phyloP scores from a whole-genome alignment of 257 asterid genomes.

The Avicennia marina region DNA sequence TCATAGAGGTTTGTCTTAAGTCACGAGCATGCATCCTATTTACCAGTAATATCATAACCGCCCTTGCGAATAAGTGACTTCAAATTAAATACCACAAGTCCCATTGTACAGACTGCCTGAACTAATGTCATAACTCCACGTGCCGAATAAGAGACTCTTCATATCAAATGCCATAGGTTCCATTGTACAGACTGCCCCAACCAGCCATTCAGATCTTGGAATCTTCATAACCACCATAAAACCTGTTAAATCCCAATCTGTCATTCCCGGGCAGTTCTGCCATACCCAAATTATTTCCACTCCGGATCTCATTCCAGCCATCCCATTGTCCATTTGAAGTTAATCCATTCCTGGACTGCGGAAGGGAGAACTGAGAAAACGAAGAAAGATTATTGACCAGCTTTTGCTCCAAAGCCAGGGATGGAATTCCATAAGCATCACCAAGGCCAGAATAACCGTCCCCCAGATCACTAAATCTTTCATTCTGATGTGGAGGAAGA shows the following conservation, averaged over 20 bases:
- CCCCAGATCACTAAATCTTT: conserved; percentile 46
- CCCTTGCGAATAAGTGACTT: conserved; percentile 14
- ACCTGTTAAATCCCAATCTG: conserved; percentile 54
- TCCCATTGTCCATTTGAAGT: conserved; percentile 85
- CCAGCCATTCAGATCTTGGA: conserved; percentile 60
- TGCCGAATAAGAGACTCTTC: conserved; percentile 12
- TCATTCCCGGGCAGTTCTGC: conserved; percentile 68
- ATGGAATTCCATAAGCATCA: conserved; percentile 62
- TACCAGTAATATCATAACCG: conserved; percentile 15
- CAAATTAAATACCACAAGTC: conserved; percentile 54
- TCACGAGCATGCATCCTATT: conserved; percentile 25
- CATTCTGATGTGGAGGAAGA: conserved; percentile 61
- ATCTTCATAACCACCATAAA: conserved; percentile 70
- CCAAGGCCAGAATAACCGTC: conserved; percentile 40
- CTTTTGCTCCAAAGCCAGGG: conserved; percentile 66
- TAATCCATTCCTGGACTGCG: conserved; percentile 59
- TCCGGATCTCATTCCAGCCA: conserved; percentile 66
- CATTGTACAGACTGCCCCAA: conserved; percentile 66
- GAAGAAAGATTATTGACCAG: conserved; percentile 50
- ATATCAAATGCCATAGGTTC: conserved; percentile 64
- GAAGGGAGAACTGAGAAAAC: conserved; percentile 48
- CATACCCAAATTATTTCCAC: conserved; percentile 58
- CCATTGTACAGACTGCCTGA: conserved; percentile 71
- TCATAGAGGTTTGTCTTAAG: conserved; percentile 20
- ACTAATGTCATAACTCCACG: too few relatives aligned